These are phyloP conservation scores for Cinnamomum chago DNA, from an alignment of 164 flowering plant genomes.

Conservation along the genomic window DNA sequence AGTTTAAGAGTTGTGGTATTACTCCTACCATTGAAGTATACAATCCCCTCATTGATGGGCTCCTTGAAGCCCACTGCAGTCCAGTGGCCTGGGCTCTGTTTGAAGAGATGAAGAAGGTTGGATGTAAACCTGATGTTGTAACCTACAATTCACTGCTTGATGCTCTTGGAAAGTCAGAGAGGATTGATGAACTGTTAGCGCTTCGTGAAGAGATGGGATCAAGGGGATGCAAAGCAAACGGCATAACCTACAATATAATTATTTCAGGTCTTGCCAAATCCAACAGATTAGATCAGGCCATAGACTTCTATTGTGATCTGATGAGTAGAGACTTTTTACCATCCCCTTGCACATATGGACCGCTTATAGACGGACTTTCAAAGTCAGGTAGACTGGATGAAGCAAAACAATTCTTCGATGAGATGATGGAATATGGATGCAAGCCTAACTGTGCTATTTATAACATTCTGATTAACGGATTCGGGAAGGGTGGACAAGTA, in stretches of 20 bases:
- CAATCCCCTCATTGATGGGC: conserved; percentile 59
- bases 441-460: conserved; percentile 80
- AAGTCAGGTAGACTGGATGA: conserved; percentile 71
- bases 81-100: conserved; percentile 54
- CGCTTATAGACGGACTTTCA: conserved; percentile 79
- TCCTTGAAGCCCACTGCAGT: conserved; percentile 38
- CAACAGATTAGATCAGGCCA: conserved; percentile 50
- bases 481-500: conserved; percentile 69
- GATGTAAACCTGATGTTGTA: conserved; percentile 52
- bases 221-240: conserved; percentile 59
- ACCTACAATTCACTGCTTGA: conserved; percentile 76
- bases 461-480: conserved; percentile 84
- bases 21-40: conserved; percentile 42
- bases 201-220: conserved; percentile 62
- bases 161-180: conserved; percentile 62
- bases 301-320: conserved; percentile 70
- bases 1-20: conserved; percentile 43
- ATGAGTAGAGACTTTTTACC: conserved; percentile 73
- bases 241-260: conserved; percentile 68
- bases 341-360: conserved; percentile 89
- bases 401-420: conserved; percentile 66
- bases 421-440: conserved; percentile 79
- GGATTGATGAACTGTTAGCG: conserved; percentile 40
- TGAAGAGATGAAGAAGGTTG: conserved; percentile 59
- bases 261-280: conserved; percentile 71